phyloP scores from a whole-genome alignment of 2,329 filamentous ascomycete species.

The Fusarium sp. region DNA sequence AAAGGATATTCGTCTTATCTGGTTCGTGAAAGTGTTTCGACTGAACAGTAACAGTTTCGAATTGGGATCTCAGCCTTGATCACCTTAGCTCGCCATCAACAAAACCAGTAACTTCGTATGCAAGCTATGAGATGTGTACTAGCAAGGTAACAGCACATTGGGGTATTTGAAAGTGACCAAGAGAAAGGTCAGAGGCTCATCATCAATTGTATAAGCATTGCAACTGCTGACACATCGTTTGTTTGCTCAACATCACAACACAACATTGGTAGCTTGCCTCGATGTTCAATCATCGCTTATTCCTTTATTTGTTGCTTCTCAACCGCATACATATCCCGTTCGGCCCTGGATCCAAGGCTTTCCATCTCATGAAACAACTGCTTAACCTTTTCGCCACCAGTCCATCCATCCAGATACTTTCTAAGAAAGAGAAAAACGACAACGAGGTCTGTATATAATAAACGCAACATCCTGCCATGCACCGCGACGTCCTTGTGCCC shows the following conservation, averaged over 20 bases:
- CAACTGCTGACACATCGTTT: conserved; percentile 2
- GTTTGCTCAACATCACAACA: neutral
- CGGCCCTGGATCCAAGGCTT: conserved; percentile 22
- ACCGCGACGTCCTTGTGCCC: neutral
- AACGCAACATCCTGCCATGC: neutral
- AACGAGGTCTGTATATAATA: conserved; percentile 17
- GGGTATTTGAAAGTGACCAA: neutral
- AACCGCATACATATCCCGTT: neutral
- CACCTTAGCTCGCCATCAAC: too few species aligned
- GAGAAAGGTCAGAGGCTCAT: conserved; percentile 1
- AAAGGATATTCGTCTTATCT: neutral
- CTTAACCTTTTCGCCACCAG: neutral
- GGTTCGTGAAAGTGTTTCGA: neutral
- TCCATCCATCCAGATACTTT: neutral
- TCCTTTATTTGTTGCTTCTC: neutral
- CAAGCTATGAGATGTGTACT: neutral
- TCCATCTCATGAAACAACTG: conserved; percentile 4
- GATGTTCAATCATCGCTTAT: neutral
- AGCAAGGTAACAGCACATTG: too few species aligned
- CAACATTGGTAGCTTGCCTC: neutral
- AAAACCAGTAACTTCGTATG: neutral
- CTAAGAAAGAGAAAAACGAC: conserved; percentile 4
- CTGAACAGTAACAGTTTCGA: neutral
- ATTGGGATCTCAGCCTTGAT: neutral
- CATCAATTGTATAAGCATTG: neutral